Percentiles rank a stretch among this genome's conserved stretches.
phyloP scores from a whole-genome alignment of 208 protist genomes.

The Leishmania gerbilli region DNA sequence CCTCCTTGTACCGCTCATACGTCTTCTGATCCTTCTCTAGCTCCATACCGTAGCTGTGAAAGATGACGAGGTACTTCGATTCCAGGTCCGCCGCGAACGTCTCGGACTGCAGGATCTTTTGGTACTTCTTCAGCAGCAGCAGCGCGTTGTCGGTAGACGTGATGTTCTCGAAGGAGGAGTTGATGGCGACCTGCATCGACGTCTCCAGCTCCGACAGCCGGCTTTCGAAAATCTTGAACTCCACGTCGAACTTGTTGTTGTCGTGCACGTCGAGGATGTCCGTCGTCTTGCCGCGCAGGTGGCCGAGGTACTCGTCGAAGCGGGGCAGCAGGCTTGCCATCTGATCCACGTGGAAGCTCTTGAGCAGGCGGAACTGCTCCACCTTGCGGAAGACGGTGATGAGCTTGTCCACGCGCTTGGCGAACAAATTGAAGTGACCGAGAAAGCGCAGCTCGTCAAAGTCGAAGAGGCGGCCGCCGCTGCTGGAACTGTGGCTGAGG shows the following conservation, averaged over 20 bases:
- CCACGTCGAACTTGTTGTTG: constrained; percentile 95
- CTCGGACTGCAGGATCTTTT: constrained; percentile 92
- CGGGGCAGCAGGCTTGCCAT: constrained; percentile 93
- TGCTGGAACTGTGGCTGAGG: constrained; percentile 53
- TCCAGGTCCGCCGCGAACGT: constrained; percentile 93
- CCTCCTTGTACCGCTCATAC: constrained; percentile 95
- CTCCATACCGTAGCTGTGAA: constrained; percentile 96
- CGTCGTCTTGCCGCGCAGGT: constrained; percentile 92
- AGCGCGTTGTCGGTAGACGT: constrained; percentile 94
- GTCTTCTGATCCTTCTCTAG: constrained; percentile 96
- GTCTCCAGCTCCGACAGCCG: constrained; percentile 94
- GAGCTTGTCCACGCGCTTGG: constrained; percentile 96
- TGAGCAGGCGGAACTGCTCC: constrained; percentile 96
- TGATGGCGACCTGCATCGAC: constrained; percentile 95
- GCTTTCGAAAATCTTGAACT: constrained; percentile 96
- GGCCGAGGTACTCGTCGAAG: constrained; percentile 93
- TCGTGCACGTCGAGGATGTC: constrained; percentile 96
- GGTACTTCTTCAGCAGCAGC: constrained; percentile 93
- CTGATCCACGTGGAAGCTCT: constrained; percentile 93
- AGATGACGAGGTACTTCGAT: constrained; percentile 96
- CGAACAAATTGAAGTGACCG: constrained; percentile 98
- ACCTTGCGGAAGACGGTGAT: constrained; percentile 96
- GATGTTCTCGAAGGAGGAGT: constrained; percentile 96
- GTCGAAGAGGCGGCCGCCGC: constrained; percentile 76
- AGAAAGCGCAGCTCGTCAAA: constrained; percentile 97